These are phyloP conservation scores for Pestalotiopsis sp. DNA, from an alignment of 2,329 filamentous ascomycete genomes.

Conservation along the genomic window DNA sequence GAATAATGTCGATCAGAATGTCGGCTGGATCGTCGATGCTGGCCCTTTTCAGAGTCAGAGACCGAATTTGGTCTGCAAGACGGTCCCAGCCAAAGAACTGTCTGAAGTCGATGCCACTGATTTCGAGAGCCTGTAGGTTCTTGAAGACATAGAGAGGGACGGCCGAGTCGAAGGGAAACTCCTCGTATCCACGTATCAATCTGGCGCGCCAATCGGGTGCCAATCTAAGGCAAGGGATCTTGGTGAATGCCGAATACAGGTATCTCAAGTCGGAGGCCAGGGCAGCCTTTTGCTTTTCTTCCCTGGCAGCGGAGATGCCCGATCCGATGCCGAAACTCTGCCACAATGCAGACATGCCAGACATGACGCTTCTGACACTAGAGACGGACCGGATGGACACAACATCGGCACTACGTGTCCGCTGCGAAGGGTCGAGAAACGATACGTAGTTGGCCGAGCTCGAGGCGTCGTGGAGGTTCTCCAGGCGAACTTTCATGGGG, in stretches of 20 bases:
- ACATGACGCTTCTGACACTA: conserved; percentile 96
- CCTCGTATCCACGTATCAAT: conserved; percentile 90
- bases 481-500: conserved; percentile 92
- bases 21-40: conserved; percentile 89
- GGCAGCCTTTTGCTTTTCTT: conserved; percentile 86
- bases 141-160: conserved; percentile 98
- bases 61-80: conserved; percentile 87
- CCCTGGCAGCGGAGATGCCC: conserved; percentile 78
- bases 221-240: conserved; percentile 88
- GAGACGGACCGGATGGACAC: conserved; percentile 95
- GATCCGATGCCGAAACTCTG: conserved; percentile 82
- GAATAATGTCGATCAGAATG: conserved; percentile 86
- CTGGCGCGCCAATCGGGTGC: conserved; percentile 92
- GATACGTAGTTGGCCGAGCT: conserved; percentile 93
- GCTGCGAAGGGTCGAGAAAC: conserved; percentile 83
- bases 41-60: conserved; percentile 84
- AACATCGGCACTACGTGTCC: conserved; percentile 77
- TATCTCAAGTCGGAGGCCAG: conserved; percentile 90
- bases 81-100: conserved; percentile 98
- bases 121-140: conserved; percentile 90
- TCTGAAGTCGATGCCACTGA: conserved; percentile 93
- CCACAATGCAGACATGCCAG: conserved; percentile 93
- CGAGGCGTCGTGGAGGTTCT: conserved; percentile 88
- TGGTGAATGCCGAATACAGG: conserved; percentile 96
- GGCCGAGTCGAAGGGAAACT: conserved; percentile 96